Evolutionary conservation across 1,284 basidiomycete species (phyloP).

Genomic region (Microbotryum violaceum): DNA sequence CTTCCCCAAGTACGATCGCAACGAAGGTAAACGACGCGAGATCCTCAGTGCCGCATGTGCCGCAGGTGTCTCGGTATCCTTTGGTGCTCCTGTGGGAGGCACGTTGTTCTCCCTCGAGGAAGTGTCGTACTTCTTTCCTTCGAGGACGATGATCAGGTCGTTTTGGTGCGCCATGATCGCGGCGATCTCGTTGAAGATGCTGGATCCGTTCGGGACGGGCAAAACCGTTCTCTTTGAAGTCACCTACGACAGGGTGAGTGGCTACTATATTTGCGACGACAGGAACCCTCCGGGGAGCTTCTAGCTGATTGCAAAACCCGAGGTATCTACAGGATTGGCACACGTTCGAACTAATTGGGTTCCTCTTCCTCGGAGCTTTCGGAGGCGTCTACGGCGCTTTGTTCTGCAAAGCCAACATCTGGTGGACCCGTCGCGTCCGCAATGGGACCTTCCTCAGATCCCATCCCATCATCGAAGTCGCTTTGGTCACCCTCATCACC

Average conservation of each 20-base stretch:
- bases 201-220: constrained; percentile 77
- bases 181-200: constrained; percentile 73
- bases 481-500: constrained; percentile 62
- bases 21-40: constrained; percentile 75
- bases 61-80: constrained; percentile 44
- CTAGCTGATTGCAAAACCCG: constrained; percentile 8
- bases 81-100: constrained; percentile 45
- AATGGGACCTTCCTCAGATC: constrained; percentile 68
- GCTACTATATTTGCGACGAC: constrained; percentile 25
- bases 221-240: constrained; percentile 50
- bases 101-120: constrained; percentile 48
- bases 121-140: constrained; percentile 90
- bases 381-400: constrained; percentile 86
- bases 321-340: constrained; percentile 64
- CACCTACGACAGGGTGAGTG: constrained; percentile 61
- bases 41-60: constrained; percentile 83
- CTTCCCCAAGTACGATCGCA: constrained; percentile 55
- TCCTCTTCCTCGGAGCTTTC: constrained; percentile 75
- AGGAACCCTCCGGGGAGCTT: constrained; percentile 38
- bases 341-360: constrained; percentile 71
- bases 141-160: constrained; percentile 58
- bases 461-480: constrained; percentile 78
- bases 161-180: constrained; percentile 89
- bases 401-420: constrained; percentile 85
- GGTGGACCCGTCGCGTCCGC: constrained; percentile 76